Conservation (phyloP, 1,139 yeast genomes). For the Tardiomyces blankii region DNA sequence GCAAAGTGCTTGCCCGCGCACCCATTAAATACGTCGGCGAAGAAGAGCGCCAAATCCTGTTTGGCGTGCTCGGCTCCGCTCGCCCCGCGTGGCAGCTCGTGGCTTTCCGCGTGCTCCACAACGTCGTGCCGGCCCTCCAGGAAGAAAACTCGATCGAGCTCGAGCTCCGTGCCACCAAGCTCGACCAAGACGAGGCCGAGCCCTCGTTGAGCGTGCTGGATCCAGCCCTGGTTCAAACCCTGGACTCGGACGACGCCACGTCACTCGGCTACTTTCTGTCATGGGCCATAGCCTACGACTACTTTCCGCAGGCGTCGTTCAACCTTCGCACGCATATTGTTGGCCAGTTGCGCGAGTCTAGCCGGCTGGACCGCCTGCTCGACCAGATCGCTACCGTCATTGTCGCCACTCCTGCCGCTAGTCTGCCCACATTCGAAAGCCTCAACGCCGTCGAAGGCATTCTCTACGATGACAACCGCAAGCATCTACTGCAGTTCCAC, state of each 20-base stretch:
- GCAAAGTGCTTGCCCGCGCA: background rate
- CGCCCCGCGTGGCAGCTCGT: background rate
- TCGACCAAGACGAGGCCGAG: constrained; percentile 4
- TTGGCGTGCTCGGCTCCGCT: background rate
- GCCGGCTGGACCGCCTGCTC: constrained; percentile 8
- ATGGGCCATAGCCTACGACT: constrained; percentile 55
- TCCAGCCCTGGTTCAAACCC: constrained; percentile 18
- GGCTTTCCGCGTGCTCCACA: constrained; percentile 26
- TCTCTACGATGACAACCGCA: background rate
- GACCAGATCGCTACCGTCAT: background rate
- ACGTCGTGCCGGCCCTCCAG: constrained; percentile 32
- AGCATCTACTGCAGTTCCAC: constrained; percentile 25
- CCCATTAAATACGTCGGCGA: background rate
- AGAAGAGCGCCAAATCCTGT: background rate
- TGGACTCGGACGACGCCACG: constrained; percentile 8
- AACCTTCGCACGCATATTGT: constrained; percentile 53
- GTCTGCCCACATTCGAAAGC: background rate
- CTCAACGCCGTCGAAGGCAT: background rate
- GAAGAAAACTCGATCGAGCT: constrained; percentile 22
- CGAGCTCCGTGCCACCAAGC: constrained; percentile 8
- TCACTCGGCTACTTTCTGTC: constrained; percentile 36
- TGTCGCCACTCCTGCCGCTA: background rate
- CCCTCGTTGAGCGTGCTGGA: constrained; percentile 21
- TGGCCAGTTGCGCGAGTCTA: constrained; percentile 40
- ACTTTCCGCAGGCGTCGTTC: constrained; percentile 55